Conservation (phyloP, 495 filamentous ascomycete species). For the Extremus antarcticus region DNA sequence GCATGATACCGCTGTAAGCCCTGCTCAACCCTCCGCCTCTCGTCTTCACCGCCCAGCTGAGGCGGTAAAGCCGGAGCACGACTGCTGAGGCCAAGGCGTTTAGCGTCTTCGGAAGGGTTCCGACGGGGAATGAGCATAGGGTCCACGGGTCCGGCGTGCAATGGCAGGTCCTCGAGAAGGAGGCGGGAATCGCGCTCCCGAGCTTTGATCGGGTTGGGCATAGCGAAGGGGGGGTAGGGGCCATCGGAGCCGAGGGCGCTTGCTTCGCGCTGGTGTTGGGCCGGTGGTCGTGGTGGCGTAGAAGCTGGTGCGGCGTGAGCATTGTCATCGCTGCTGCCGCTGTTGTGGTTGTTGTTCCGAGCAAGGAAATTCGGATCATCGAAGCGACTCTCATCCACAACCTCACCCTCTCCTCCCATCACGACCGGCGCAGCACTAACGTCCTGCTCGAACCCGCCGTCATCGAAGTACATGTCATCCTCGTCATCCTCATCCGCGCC, state of each 20-base stretch:
- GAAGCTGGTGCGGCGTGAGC: not conserved
- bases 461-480: constrained; percentile 57
- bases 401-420: constrained; percentile 19
- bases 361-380: constrained; percentile 63
- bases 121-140: constrained; percentile 14
- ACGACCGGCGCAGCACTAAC: not conserved
- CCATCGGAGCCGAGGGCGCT: constrained; percentile 9
- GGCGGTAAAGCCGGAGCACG: constrained; percentile 14
- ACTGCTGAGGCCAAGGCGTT: constrained; percentile 16
- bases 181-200: constrained; percentile 6
- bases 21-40: constrained; percentile 4
- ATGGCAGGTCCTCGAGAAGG: constrained; percentile 17
- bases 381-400: constrained; percentile 57
- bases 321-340: not conserved
- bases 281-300: not conserved
- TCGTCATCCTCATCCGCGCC: constrained; percentile 41
- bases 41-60: constrained; percentile 3
- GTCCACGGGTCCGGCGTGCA: constrained; percentile 10
- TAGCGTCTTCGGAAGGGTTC: constrained; percentile 18
- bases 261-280: not conserved
- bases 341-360: not conserved
- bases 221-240: constrained; percentile 19
- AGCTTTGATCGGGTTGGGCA: constrained; percentile 8
- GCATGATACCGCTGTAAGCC: constrained; percentile 52
- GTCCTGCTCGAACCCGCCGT: constrained; percentile 25